Conservation (phyloP, 2,329 filamentous ascomycete genomes). For the Trichoderma sp. region DNA sequence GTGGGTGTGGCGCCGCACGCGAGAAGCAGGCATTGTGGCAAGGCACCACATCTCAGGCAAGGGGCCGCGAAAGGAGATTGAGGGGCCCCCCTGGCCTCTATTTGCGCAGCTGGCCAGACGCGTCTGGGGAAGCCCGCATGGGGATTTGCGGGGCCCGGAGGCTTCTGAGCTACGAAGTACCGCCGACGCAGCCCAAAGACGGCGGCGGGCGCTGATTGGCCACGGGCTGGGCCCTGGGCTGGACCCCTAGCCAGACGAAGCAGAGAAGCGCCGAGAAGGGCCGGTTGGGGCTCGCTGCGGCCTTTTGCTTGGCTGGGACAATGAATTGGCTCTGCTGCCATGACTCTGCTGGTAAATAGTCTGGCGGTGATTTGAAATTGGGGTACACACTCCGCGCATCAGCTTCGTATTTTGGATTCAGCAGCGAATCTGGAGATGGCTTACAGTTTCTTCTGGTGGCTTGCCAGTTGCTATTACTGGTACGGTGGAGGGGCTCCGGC, state of each 20-base stretch:
- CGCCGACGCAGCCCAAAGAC: conserved; percentile 27
- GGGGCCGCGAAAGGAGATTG: conserved; percentile 7
- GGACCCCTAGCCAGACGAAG: conserved; percentile 14
- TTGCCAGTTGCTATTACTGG: not conserved
- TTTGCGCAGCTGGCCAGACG: conserved; percentile 7
- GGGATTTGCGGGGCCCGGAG: conserved; percentile 21
- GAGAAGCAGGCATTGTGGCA: conserved; percentile 13
- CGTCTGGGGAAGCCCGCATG: conserved; percentile 33
- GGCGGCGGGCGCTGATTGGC: not conserved
- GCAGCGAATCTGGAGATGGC: not conserved
- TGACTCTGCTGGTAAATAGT: not conserved
- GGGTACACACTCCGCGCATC: not conserved
- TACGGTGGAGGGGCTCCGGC: not conserved
- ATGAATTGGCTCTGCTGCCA: not conserved
- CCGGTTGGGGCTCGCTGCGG: conserved; percentile 25
- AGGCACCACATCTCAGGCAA: not conserved
- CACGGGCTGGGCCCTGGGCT: not conserved
- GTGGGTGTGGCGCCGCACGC: conserved; percentile 17
- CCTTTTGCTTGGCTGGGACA: not conserved
- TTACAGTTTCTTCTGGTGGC: not conserved
- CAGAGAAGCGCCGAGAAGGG: conserved; percentile 40
- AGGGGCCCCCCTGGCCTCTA: conserved; percentile 2
- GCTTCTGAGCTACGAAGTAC: conserved; percentile 34
- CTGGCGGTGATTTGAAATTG: not conserved
- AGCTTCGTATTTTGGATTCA: not conserved